These are phyloP conservation scores for Melanopsichium pennsylvanicum DNA, from an alignment of 1,284 basidiomycete genomes.

Conservation along the genomic window DNA sequence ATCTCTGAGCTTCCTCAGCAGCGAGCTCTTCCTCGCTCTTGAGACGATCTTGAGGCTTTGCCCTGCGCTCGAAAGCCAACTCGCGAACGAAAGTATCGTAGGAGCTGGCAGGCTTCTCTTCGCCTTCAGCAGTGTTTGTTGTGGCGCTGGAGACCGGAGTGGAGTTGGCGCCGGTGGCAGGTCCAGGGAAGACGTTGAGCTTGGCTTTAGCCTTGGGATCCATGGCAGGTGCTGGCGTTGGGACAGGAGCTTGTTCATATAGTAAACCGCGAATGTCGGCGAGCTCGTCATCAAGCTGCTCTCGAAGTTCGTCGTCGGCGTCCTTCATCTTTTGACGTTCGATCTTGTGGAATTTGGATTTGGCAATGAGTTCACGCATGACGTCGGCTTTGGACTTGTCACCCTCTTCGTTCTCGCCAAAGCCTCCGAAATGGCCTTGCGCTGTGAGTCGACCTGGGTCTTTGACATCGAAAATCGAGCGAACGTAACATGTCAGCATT, in stretches of 20 bases:
- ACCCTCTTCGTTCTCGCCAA: constrained; percentile 73
- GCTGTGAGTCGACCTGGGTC: constrained; percentile 36
- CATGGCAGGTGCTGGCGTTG: constrained; percentile 21
- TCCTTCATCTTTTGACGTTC: constrained; percentile 87
- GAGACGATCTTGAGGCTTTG: constrained; percentile 91
- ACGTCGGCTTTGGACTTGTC: constrained; percentile 82
- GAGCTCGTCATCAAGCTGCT: constrained; percentile 87
- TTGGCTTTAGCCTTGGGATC: constrained; percentile 34
- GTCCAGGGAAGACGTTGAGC: constrained; percentile 28
- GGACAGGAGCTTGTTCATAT: constrained; percentile 33
- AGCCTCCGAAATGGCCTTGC: constrained; percentile 78
- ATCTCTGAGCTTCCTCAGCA: constrained; percentile 82
- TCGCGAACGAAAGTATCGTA: constrained; percentile 93
- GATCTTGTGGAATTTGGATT: constrained; percentile 83
- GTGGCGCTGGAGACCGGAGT: constrained; percentile 20
- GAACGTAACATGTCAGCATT: constrained; percentile 5
- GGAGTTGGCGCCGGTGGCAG: constrained; percentile 27
- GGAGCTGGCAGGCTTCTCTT: constrained; percentile 50
- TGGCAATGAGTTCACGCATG: constrained; percentile 97
- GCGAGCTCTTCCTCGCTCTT: constrained; percentile 96
- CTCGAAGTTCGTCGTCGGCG: constrained; percentile 83
- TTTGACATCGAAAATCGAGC: background rate
- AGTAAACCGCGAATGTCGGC: constrained; percentile 82
- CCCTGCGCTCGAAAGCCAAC: constrained; percentile 89
- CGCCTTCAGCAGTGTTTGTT: constrained; percentile 1